phyloP scores from a whole-genome alignment of 108 stramenopile species.

The Discostella pseudostelligera region DNA sequence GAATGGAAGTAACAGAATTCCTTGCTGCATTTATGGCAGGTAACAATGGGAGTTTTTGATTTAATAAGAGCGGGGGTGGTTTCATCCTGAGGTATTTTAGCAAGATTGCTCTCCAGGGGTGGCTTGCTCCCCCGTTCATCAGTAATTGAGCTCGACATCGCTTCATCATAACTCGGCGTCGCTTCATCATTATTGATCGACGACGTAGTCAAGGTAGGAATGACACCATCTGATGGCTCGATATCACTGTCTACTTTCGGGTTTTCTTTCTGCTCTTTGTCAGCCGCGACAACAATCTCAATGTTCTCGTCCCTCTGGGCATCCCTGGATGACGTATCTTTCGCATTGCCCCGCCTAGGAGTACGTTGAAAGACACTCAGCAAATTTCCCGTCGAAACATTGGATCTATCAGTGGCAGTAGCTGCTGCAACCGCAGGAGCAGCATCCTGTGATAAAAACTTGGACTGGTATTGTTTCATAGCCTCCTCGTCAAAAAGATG shows the following conservation, averaged over 20 bases:
- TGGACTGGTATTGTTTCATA: slow-evolving; percentile 26
- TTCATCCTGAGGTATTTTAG: slow-evolving; percentile 12
- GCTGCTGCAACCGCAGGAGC: neutral
- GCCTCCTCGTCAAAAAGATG: slow-evolving; percentile 33
- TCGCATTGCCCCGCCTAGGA: neutral
- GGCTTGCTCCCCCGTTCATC: slow-evolving; percentile 8
- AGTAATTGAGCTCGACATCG: no score
- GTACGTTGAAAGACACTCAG: neutral
- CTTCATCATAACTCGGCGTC: no score
- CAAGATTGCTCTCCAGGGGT: neutral
- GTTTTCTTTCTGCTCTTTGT: neutral
- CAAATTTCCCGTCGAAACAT: slow-evolving; percentile 1
- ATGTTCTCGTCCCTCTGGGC: neutral
- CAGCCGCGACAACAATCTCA: neutral
- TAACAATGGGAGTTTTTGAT: slow-evolving; percentile 37
- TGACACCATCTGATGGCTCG: neutral
- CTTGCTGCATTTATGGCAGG: slow-evolving; percentile 33
- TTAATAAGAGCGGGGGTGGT: neutral
- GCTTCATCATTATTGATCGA: neutral
- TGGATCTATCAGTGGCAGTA: neutral
- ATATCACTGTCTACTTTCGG: neutral
- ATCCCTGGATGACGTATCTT: neutral
- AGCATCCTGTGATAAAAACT: slow-evolving; percentile 5
- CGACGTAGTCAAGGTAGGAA: neutral
- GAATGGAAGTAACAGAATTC: slow-evolving; percentile 62